These are phyloP conservation scores for Cladosporium sp. DNA, from an alignment of 2,329 filamentous ascomycete genomes.

Conservation along the genomic window DNA sequence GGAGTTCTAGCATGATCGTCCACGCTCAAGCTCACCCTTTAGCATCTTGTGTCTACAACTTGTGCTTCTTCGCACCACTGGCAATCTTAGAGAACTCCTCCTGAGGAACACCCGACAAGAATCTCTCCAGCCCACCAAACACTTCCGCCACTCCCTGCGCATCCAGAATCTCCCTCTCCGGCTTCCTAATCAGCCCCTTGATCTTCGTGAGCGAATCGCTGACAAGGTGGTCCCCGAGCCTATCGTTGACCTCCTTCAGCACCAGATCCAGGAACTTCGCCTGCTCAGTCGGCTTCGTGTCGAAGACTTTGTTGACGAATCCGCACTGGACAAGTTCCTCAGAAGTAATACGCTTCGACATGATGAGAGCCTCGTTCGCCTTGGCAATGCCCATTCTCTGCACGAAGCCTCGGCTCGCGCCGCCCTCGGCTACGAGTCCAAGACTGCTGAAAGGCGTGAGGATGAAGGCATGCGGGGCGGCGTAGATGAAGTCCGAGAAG, in stretches of 20 bases:
- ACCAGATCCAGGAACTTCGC: constrained; percentile 66
- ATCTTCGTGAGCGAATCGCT: constrained; percentile 74
- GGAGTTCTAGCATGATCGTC: no score
- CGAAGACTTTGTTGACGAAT: constrained; percentile 81
- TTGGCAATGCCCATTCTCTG: constrained; percentile 70
- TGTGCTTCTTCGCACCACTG: constrained; percentile 86
- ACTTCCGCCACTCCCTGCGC: constrained; percentile 75
- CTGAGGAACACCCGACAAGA: constrained; percentile 74
- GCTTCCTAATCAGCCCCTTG: constrained; percentile 73
- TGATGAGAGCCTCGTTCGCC: constrained; percentile 88
- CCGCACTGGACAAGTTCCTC: constrained; percentile 69
- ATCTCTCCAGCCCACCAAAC: constrained; percentile 76
- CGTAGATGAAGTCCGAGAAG: constrained; percentile 90
- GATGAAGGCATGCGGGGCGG: constrained; percentile 71
- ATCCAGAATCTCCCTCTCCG: constrained; percentile 67
- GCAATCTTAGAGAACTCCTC: constrained; percentile 82
- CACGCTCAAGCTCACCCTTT: no score
- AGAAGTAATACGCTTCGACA: constrained; percentile 70
- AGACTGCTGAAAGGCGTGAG: constrained; percentile 88
- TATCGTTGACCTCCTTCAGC: constrained; percentile 71
- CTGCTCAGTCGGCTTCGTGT: constrained; percentile 53
- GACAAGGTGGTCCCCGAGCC: constrained; percentile 72
- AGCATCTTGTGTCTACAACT: constrained; percentile 51
- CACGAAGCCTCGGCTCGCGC: constrained; percentile 70
- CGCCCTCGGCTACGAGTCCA: constrained; percentile 85